phyloP scores from a whole-genome alignment of 2,329 filamentous ascomycete genomes.

The Dactylellina cionopaga region DNA sequence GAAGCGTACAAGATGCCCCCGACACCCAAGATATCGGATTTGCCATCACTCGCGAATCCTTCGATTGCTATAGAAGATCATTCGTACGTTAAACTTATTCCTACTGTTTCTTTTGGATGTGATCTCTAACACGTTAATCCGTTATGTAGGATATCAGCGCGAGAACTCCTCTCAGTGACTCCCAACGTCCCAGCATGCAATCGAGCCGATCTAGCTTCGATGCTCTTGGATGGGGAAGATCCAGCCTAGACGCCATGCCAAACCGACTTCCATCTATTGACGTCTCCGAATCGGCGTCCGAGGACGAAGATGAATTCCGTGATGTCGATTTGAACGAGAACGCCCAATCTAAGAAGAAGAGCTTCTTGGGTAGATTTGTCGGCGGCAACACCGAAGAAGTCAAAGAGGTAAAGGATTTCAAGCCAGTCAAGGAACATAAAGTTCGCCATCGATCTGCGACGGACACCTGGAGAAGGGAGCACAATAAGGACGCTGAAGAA shows the following conservation, averaged over 20 bases:
- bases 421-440: slow-evolving; percentile 2
- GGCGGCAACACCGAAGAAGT: neutral
- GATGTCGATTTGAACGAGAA: slow-evolving; percentile 89
- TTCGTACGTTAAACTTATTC: slow-evolving; percentile 83
- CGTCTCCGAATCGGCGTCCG: slow-evolving; percentile 65
- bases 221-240: slow-evolving; percentile 62
- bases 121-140: neutral
- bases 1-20: slow-evolving; percentile 67
- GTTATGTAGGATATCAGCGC: slow-evolving; percentile 84
- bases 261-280: slow-evolving; percentile 71
- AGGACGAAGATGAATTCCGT: slow-evolving; percentile 76
- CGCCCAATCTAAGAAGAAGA: slow-evolving; percentile 76
- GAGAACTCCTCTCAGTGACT: slow-evolving; percentile 75
- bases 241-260: slow-evolving; percentile 81
- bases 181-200: slow-evolving; percentile 64
- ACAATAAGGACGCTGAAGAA: slow-evolving; percentile 47
- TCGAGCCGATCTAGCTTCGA: slow-evolving; percentile 60
- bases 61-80: slow-evolving; percentile 93
- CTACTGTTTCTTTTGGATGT: neutral
- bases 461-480: slow-evolving; percentile 42
- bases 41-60: slow-evolving; percentile 93
- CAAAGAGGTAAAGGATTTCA: neutral
- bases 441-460: slow-evolving; percentile 35
- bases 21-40: slow-evolving; percentile 74
- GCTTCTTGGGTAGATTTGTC: slow-evolving; percentile 83